Evolutionary conservation across 1,284 basidiomycete genomes (phyloP).

Genomic region (Pseudozyma sp.): DNA sequence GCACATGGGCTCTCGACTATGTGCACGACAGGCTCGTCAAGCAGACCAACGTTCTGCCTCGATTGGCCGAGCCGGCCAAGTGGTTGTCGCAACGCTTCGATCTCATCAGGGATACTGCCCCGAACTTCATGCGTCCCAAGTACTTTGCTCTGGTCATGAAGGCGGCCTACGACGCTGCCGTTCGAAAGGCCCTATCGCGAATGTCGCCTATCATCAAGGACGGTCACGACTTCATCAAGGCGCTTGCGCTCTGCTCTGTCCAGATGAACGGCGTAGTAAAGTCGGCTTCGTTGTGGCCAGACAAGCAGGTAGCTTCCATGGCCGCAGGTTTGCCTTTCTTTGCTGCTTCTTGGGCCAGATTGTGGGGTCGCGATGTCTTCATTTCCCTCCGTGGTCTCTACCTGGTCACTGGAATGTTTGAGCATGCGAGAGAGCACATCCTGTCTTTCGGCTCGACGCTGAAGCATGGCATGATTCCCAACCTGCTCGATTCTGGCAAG

Average conservation of each 20-base stretch:
- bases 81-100: constrained; percentile 63
- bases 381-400: constrained; percentile 65
- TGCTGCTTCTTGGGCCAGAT: constrained; percentile 59
- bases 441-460: constrained; percentile 61
- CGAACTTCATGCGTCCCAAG: constrained; percentile 64
- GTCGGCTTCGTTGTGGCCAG: constrained; percentile 61
- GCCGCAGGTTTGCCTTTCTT: constrained; percentile 65
- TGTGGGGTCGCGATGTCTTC: constrained; percentile 65
- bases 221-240: constrained; percentile 61
- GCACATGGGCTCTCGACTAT: constrained; percentile 64
- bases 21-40: constrained; percentile 74
- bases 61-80: constrained; percentile 45
- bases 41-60: constrained; percentile 67
- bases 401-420: constrained; percentile 62
- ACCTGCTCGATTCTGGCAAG: constrained; percentile 59
- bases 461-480: constrained; percentile 64
- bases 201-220: constrained; percentile 59
- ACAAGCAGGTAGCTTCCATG: constrained; percentile 62
- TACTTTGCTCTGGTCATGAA: constrained; percentile 64
- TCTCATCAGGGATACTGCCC: constrained; percentile 51
- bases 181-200: constrained; percentile 47
- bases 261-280: constrained; percentile 65
- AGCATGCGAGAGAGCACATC: constrained; percentile 58
- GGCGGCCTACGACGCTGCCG: constrained; percentile 56
- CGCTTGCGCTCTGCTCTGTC: constrained; percentile 58